Percentiles rank a stretch among this genome's conserved stretches.
These are phyloP conservation scores for Hypoxylon perforatum DNA, from an alignment of 495 filamentous ascomycete genomes.

Conservation along the genomic window DNA sequence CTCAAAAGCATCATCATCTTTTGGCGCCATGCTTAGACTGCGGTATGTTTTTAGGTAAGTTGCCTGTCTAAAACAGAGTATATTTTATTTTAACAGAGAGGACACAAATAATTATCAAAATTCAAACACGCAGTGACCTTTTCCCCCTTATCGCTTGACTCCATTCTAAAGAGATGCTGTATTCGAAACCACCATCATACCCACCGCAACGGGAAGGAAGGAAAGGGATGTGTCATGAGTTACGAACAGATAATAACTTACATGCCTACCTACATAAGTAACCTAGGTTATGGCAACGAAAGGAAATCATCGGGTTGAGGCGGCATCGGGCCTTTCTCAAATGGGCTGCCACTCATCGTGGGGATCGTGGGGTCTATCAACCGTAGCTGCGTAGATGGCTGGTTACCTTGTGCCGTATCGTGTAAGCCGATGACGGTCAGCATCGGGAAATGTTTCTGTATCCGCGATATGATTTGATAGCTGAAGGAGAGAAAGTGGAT, in stretches of 20 bases:
- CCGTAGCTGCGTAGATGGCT: no score
- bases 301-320: conserved; percentile 33
- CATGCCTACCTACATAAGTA: not conserved
- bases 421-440: conserved; percentile 18
- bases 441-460: conserved; percentile 11
- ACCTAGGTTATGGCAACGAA: not conserved
- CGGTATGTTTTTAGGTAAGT: no score
- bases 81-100: no score
- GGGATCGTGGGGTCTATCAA: not conserved
- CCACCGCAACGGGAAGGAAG: conserved; percentile 3
- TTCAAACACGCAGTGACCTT: conserved; percentile 1
- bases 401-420: not conserved
- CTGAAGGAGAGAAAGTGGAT: not conserved
- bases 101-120: conserved; percentile 17
- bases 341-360: conserved; percentile 7
- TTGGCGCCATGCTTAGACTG: no score
- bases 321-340: conserved; percentile 17
- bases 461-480: not conserved
- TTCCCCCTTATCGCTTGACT: conserved; percentile 23
- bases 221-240: conserved; percentile 26
- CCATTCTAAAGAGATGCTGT: conserved; percentile 20
- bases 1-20: no score
- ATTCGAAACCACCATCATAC: not conserved
- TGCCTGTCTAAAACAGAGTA: no score
- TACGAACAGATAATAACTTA: conserved; percentile 15